Base-by-base conservation (phyloP, 441 rosid genomes). In the Cnidoscolus chayamansa region DNA sequence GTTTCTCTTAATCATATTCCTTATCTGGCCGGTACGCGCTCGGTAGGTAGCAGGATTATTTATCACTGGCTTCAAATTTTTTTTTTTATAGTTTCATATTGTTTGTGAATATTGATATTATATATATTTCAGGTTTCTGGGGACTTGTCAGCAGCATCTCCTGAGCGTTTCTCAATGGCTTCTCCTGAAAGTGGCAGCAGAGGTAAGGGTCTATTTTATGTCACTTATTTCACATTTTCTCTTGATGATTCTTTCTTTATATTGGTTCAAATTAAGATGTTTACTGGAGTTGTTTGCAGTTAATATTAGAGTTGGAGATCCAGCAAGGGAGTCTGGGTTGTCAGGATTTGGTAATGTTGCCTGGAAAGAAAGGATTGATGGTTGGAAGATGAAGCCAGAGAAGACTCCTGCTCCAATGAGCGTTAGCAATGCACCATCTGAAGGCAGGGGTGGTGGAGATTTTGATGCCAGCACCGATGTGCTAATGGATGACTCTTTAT, bases 381-480 rank as follows among this genome's bases (percentile, higher is more conserved):
- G 80, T 49, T 80, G 83, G 83, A 80, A 77, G 76, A 77, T 80
- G 83, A 80, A 80, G 72, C 78, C 76, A 49, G 83, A 80, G 54
- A 80, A 80, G 69, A 77, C 58, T 45, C 70, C 71, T 67, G 78
- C 78, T 77, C 80, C 83, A 16, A 76, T 76, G 79, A 80, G 80
- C 71, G 76, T 77, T 25, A 77, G 83, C 72, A 62, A 80, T 74
- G 78, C 83, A 7, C 83, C 83, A 12, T 80, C 83, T 3, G 83
- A 80, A 71, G 77, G 77, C 60, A 70, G 80, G 68, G 83, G 83
- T 13, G 80, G 77, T 56, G 75, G 37, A 17, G 83, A 80, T 74
- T 76, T 70, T 71, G 80, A 80, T 67, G 76, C 80, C 60, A 77
- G 76, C 74, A 74, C 78, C 1, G 83, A 80, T 45, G 80, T 80